Base-by-base conservation (phyloP, 2,329 filamentous ascomycete genomes). In the Arthrinium phaeospermum region DNA sequence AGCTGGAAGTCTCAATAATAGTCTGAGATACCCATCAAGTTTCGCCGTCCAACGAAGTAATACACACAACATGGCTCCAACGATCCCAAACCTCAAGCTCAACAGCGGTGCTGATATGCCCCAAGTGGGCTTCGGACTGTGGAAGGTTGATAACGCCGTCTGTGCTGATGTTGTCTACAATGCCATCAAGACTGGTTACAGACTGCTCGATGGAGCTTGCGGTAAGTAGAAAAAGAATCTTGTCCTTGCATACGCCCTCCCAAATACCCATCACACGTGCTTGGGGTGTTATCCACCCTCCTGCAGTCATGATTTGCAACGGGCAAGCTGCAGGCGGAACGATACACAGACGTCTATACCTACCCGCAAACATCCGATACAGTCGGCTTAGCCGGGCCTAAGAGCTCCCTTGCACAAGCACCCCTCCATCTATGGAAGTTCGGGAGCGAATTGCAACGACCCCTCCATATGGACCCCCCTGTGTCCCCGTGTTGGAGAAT, bases 101-200 rank as follows among this genome's bases (percentile, higher is more conserved):
- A 91, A 85, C 83, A 90, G 86, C 82, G 90, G 91, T 83, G 80
- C 88, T 77, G 86, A 92, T 78, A 94, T 94, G 92, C 92, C 92
- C 79, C 89, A 92, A 81, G 91, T 94, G 76, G 92, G 92, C 82
- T 93, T 93, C 81, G 92, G 92, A 73, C 88, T 96, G 76, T 96
- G 94, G 94, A 96, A 96, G 86, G 92, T 96, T 75, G 90, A 90
- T 82, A 93, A 92, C 76, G 88, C 90, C 71, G 91, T 90, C 71
- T 91, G 89, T 80, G 91, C 93, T 78, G 93, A 96, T 78, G 90
- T 89, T 73, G 91, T 96, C 77, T 96, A 96, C 87, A 91, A 95
- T 75, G 90, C 90, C 79, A 90, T 91, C 84, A 91, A 91, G 85
- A 83, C 83, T 69, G 89, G 89, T 53, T 91, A 91, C 82, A 86